Conservation (phyloP, 2,329 filamentous ascomycete genomes). For the Myriosclerotinia curreyana region DNA sequence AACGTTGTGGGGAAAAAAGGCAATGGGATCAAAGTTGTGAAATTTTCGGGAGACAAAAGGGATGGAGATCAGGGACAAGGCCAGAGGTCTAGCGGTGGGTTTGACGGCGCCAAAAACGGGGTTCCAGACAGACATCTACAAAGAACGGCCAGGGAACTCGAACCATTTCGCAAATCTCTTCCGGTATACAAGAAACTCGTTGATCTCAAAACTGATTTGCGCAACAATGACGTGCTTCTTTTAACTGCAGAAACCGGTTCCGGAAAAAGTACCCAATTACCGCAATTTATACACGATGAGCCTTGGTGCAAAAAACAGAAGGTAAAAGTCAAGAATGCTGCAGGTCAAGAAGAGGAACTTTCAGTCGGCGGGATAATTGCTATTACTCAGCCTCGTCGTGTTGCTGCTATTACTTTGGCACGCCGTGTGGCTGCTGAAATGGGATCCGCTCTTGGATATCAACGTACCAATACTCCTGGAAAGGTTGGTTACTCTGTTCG, state of each 20-base stretch:
- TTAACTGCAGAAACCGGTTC: conserved; percentile 91
- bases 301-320: conserved; percentile 69
- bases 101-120: conserved; percentile 1
- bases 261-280: conserved; percentile 92
- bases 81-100: conserved; percentile 9
- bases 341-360: conserved; percentile 44
- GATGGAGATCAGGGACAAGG: conserved; percentile 10
- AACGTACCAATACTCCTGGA: conserved; percentile 17
- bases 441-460: conserved; percentile 57
- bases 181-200: conserved; percentile 37
- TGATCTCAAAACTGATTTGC: conserved; percentile 35
- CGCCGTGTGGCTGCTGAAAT: conserved; percentile 83
- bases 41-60: not conserved
- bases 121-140: conserved; percentile 26
- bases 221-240: conserved; percentile 64
- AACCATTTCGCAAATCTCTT: conserved; percentile 33
- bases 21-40: not conserved
- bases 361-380: conserved; percentile 77
- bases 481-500: conserved; percentile 89
- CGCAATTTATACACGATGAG: conserved; percentile 82
- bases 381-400: conserved; percentile 89
- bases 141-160: conserved; percentile 28
- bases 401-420: conserved; percentile 89
- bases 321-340: conserved; percentile 46
- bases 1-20: not conserved